Evolutionary conservation across 1,284 basidiomycete genomes (phyloP), one percentile per base, ranked within the genome.

Genomic region (Boletus mariae): DNA sequence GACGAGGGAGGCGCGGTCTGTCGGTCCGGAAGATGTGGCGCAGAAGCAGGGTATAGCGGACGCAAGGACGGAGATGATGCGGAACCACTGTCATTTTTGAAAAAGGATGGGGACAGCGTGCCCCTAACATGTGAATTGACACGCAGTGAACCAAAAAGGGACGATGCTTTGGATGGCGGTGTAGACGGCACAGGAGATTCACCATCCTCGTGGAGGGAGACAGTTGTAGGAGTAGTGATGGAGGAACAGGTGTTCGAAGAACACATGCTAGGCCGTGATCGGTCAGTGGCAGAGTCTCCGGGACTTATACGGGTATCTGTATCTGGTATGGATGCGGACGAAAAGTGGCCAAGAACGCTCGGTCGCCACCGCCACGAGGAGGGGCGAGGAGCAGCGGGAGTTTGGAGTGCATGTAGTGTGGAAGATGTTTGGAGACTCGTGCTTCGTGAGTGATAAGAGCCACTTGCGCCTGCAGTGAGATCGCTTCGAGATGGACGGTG

Each of bases 201-300:
- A 26, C 63, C 56, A 11, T 60, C 63, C 28, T 61, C 69, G 37
- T 63, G 64, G 13, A 63, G 41, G 37, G 65, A 66, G 37, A 70
- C 57, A 45, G 73, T 72, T 9, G 75, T 76, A 15, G 72, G 69
- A 15, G 73, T 70, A 4, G 75, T 75, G 48, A 68, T 66, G 15
- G 81, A 80, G 38, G 77, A 80, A 59, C 73, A 79, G 31, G 84
- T 85, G 47, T 79, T 74, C 10, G 75, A 77, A 17, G 85, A 87
- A 38, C 84, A 87, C 53, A 85, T 76, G 63, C 85, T 87, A 10
- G 83, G 83, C 29, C 85, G 78, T 26, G 85, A 80, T 43, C 75
- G 79, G 31, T 79, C 69, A 52, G 72, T 73, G 23, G 65, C 61
- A 23, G 72, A 65, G 51, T 80, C 77, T 11, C 75, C 53, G 62